phyloP scores from a whole-genome alignment of 2,329 filamentous ascomycete genomes.

The Gremmenia infestans region DNA sequence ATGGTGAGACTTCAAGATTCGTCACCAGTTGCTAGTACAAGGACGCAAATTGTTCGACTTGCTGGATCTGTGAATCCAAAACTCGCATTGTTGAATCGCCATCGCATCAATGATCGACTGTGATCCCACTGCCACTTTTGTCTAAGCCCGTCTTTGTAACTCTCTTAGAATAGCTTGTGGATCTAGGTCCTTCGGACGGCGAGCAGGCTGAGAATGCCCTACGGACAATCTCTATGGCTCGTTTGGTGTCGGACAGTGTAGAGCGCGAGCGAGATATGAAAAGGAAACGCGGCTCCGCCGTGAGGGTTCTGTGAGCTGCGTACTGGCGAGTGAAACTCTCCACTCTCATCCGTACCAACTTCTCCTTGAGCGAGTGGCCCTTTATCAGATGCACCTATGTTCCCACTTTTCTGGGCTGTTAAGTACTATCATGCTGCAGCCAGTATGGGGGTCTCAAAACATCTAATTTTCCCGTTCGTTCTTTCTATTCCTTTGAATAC shows the following conservation, averaged over 20 bases:
- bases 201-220: not conserved
- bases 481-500: not conserved
- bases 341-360: not conserved
- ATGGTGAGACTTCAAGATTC: conserved; percentile 11
- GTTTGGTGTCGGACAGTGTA: not conserved
- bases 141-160: too few species aligned
- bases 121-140: not conserved
- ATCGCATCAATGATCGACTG: not conserved
- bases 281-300: conserved; percentile 14
- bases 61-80: conserved; percentile 8
- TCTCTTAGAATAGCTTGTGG: conserved; percentile 2
- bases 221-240: not conserved
- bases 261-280: conserved; percentile 3
- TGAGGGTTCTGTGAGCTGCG: not conserved
- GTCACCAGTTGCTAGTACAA: conserved; percentile 15
- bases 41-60: conserved; percentile 1
- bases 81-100: conserved; percentile 15
- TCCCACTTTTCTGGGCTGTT: conserved; percentile 6
- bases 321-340: conserved; percentile 8
- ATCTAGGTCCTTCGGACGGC: conserved; percentile 10
- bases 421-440: conserved; percentile 1
- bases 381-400: not conserved
- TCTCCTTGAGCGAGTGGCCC: not conserved
- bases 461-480: conserved; percentile 1
- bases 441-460: not conserved